Percentiles rank a stretch among this genome's conserved stretches.
These are phyloP conservation scores for Diplodia corticola DNA, from an alignment of 2,329 filamentous ascomycete species.

Conservation along the genomic window DNA sequence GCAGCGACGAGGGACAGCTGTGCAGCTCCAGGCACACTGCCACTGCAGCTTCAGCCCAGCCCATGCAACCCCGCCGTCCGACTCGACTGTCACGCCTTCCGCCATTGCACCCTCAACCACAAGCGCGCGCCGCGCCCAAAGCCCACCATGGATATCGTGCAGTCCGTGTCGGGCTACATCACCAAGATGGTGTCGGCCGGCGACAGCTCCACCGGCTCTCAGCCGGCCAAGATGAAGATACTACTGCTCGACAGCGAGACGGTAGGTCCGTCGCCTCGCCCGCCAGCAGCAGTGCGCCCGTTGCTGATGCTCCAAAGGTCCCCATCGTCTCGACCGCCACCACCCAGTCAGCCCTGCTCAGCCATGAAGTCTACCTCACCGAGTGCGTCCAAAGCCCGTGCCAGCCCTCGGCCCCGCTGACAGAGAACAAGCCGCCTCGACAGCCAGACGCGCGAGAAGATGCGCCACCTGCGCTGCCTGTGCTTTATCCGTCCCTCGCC, in stretches of 20 bases:
- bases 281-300: slow-evolving; percentile 20
- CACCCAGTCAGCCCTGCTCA: slow-evolving; percentile 91
- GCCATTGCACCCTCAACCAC: not conserved
- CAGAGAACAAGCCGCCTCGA: slow-evolving; percentile 67
- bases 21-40: not conserved
- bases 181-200: slow-evolving; percentile 90
- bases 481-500: slow-evolving; percentile 91
- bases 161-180: slow-evolving; percentile 92
- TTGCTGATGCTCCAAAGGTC: slow-evolving; percentile 52
- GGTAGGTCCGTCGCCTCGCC: slow-evolving; percentile 54
- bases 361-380: slow-evolving; percentile 96
- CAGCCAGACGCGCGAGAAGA: slow-evolving; percentile 87
- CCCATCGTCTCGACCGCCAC: slow-evolving; percentile 92
- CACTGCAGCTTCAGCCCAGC: not conserved
- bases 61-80: not conserved
- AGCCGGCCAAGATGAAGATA: slow-evolving; percentile 96
- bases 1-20: slow-evolving; percentile 6
- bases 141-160: slow-evolving; percentile 82
- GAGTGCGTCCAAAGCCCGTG: slow-evolving; percentile 53
- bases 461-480: slow-evolving; percentile 92
- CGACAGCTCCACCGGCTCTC: slow-evolving; percentile 66
- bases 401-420: slow-evolving; percentile 29
- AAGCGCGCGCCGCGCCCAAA: not conserved
- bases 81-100: not conserved
- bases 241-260: slow-evolving; percentile 91